Evolutionary conservation across 345 rosid genomes (phyloP), one percentile per base, ranked within the genome.

Genomic region (Eucalyptus caleyi): DNA sequence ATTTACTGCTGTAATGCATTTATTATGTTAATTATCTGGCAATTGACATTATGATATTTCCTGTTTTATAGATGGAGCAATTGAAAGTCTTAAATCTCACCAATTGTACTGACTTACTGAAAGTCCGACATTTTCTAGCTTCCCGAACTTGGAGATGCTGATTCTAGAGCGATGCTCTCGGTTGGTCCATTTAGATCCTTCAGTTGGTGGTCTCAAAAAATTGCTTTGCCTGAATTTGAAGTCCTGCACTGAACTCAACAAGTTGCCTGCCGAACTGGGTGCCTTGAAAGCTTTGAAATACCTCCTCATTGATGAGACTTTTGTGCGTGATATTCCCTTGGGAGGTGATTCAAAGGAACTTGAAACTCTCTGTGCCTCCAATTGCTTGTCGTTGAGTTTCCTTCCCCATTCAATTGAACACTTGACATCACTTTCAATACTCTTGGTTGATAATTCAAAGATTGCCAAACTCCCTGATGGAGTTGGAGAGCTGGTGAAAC

Each of bases 261-360:
- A 7, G 67, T 11, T 60, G 67, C 67, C 67, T 60, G 67, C 67
- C 4, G 67, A 60, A 60, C n/a, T 60, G 67, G 16, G 16, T 60
- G 67, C n/a, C 6, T 60, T 60, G 67, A 26, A 60, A 60, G 67
- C 67, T 12, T 12, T 60, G 67, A 60, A 60, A 60, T 32, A 60
- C 8, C 53, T 50, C 53, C 53, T 50, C 53, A 16, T 50, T 50
- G 53, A 50, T 6, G 53, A 50, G 53, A 50, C 53, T 50, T 50
- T 3, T 1, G 3, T 50, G 53, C 3, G 0, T 50, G 53, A 50
- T 50, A 50, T 50, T 50, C 16, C 0, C 6, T 16, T 16, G 19
- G 21, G 1, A 16, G 16, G 53, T 50, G 53, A 50, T 16, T 50
- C 53, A 50, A 19, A 50, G 16, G 53, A 50, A 6, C 44, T 47